Conservation (phyloP, 129 eudicot species). For the Oenanthe sinensis region DNA sequence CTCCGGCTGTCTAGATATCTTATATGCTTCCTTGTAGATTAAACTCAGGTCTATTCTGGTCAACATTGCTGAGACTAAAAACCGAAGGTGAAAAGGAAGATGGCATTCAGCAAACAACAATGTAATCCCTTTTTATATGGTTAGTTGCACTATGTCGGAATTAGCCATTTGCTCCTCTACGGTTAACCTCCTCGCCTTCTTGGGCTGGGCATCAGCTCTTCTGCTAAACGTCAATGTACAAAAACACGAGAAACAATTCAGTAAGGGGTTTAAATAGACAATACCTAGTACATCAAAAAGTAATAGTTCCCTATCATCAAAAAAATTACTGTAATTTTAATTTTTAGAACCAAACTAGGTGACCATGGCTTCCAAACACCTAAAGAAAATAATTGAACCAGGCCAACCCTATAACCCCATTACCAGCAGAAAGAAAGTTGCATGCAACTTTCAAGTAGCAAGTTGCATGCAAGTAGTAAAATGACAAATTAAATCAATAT, state of each 20-base stretch:
- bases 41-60: not conserved
- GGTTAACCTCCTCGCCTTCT: slow-evolving; percentile 43
- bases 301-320: not conserved
- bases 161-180: slow-evolving; percentile 6
- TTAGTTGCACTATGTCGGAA: not conserved
- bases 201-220: slow-evolving; percentile 47
- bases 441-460: not conserved
- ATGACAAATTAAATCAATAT: not conserved
- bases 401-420: not conserved
- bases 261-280: not conserved
- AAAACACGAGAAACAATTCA: not conserved
- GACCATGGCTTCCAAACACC: not conserved
- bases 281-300: not conserved
- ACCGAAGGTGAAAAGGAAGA: not conserved
- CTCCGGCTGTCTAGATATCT: not conserved
- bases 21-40: not conserved
- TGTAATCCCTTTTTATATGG: not conserved
- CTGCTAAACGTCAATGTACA: slow-evolving; percentile 4
- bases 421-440: not conserved
- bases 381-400: not conserved
- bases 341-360: not conserved
- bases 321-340: not conserved
- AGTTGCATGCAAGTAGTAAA: not conserved
- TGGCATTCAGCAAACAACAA: not conserved
- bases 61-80: not conserved